Evolutionary conservation across 805 yeast genomes (phyloP).

Genomic region (Blastobotrys americana): DNA sequence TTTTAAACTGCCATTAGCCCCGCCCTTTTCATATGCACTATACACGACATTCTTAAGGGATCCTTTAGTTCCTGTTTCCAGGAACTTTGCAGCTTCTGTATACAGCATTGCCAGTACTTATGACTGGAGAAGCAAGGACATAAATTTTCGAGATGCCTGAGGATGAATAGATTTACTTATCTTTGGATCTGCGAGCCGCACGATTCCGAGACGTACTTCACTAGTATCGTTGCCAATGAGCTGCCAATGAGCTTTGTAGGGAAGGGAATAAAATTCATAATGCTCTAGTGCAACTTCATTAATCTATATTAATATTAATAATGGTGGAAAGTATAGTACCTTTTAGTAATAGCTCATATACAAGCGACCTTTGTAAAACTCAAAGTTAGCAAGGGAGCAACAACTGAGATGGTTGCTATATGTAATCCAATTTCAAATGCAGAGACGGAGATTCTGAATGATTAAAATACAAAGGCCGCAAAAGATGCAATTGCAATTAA

Average conservation of each 20-base stretch:
- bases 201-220: not conserved
- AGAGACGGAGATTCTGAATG: too few species aligned
- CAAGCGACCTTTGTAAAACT: too few species aligned
- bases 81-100: not conserved
- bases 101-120: slow-evolving; percentile 1
- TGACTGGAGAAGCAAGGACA: not conserved
- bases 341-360: too few species aligned
- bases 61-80: slow-evolving; percentile 1
- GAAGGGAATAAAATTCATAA: not conserved
- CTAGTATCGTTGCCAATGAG: not conserved
- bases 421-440: too few species aligned
- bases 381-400: too few species aligned
- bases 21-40: slow-evolving; percentile 32
- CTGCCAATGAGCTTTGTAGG: not conserved
- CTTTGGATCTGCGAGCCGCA: not conserved
- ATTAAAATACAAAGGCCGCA: not conserved
- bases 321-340: too few species aligned
- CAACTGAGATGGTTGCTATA: too few species aligned
- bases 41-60: slow-evolving; percentile 29
- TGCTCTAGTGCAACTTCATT: too few species aligned
- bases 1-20: slow-evolving; percentile 36
- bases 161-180: not conserved
- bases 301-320: too few species aligned
- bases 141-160: too few species aligned
- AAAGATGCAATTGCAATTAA: not conserved